Conservation (phyloP, 768 basidiomycete species). For the Pisolithus albus region DNA sequence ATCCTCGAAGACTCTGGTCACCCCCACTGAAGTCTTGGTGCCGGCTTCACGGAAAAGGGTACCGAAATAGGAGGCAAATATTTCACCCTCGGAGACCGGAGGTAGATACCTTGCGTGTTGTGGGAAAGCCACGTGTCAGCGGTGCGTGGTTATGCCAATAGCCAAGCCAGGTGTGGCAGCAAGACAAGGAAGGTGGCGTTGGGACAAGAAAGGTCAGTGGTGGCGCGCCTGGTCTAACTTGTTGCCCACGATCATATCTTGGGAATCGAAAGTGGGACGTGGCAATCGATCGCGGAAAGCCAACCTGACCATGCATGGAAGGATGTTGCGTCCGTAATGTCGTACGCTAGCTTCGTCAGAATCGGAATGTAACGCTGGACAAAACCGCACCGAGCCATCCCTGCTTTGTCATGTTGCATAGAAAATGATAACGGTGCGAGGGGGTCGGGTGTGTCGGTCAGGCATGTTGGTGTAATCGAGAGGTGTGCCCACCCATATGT, state of each 20-base stretch:
- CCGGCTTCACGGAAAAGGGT: too few relatives aligned
- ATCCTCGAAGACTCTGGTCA: slow-evolving; percentile 37
- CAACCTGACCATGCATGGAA: slow-evolving; percentile 93
- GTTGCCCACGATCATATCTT: too few relatives aligned
- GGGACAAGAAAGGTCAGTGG: not conserved
- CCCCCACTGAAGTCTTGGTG: too few relatives aligned
- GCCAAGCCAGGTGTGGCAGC: too few relatives aligned
- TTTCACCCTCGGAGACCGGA: slow-evolving; percentile 20
- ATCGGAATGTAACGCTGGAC: not conserved
- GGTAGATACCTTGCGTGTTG: slow-evolving; percentile 77
- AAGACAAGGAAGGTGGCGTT: not conserved
- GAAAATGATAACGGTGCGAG: too few relatives aligned
- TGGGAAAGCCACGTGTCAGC: not conserved
- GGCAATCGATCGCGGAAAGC: slow-evolving; percentile 90
- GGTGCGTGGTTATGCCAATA: not conserved
- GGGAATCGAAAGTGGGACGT: slow-evolving; percentile 37
- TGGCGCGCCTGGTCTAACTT: too few relatives aligned
- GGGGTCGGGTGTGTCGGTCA: too few relatives aligned
- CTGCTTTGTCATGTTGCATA: too few relatives aligned
- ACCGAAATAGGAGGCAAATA: too few relatives aligned
- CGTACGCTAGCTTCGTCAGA: slow-evolving; percentile 61
- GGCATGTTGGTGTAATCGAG: not conserved
- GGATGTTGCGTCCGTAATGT: slow-evolving; percentile 85
- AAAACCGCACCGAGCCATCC: too few relatives aligned
- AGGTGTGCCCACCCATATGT: too few relatives aligned